Evolutionary conservation across 2,329 filamentous ascomycete genomes (phyloP).

Genomic region (Phaeoacremonium minimum): DNA sequence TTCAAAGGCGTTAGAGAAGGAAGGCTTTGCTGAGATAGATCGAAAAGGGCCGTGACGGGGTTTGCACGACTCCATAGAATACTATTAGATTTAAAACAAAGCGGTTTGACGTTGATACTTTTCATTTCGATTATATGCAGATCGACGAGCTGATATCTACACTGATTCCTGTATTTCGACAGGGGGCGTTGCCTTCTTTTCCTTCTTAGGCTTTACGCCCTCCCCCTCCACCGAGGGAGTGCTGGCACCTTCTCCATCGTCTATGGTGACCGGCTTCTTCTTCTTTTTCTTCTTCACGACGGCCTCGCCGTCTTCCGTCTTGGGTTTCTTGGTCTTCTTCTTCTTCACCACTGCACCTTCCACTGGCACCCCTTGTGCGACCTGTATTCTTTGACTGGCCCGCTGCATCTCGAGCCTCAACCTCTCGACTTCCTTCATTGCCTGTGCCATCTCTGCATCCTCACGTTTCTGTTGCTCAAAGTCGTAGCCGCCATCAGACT

Average conservation of each 20-base stretch:
- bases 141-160: too few relatives aligned
- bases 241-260: conserved; percentile 6
- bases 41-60: conserved; percentile 5
- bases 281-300: conserved; percentile 43
- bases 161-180: conserved; percentile 12
- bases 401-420: conserved; percentile 86
- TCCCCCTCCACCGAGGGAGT: conserved; percentile 4
- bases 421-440: conserved; percentile 83
- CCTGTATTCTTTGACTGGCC: conserved; percentile 69
- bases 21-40: conserved; percentile 49
- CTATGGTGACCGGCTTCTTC: conserved; percentile 10
- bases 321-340: conserved; percentile 59
- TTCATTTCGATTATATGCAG: too few relatives aligned
- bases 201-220: conserved; percentile 21
- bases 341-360: conserved; percentile 64
- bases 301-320: conserved; percentile 28
- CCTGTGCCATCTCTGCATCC: conserved; percentile 83
- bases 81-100: too few relatives aligned
- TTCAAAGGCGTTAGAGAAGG: conserved; percentile 46
- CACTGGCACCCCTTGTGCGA: conserved; percentile 61
- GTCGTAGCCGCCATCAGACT: conserved; percentile 37
- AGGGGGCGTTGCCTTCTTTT: conserved; percentile 16
- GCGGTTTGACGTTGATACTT: too few relatives aligned
- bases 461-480: conserved; percentile 68
- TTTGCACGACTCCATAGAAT: too few relatives aligned